Evolutionary conservation across 2,329 filamentous ascomycete species (phyloP).

Genomic region (Scopulariopsis brevicaulis): DNA sequence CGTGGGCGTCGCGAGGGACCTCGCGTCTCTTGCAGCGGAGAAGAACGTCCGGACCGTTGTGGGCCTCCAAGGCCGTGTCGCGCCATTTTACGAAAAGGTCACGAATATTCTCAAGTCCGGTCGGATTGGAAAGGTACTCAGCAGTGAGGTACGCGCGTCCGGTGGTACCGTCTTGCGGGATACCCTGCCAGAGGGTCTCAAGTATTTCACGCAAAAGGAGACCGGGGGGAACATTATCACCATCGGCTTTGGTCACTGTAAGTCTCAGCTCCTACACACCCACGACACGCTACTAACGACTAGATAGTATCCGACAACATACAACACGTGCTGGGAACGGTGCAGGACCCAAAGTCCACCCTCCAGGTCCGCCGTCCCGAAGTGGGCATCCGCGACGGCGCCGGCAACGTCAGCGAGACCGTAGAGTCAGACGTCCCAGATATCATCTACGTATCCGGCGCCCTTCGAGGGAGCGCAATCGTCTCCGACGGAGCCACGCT

Average conservation of each 20-base stretch:
- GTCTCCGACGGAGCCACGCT: conserved; percentile 24
- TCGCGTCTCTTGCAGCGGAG: conserved; percentile 21
- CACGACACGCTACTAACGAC: background rate
- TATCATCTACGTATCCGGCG: conserved; percentile 22
- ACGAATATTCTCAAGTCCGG: conserved; percentile 30
- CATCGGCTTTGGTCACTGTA: conserved; percentile 29
- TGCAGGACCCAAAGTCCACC: background rate
- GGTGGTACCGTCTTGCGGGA: conserved; percentile 23
- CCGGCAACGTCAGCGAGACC: conserved; percentile 18
- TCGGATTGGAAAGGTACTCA: conserved; percentile 38
- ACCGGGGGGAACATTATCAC: conserved; percentile 32
- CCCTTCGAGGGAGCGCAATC: conserved; percentile 15
- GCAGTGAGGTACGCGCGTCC: conserved; percentile 29
- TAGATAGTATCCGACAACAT: background rate
- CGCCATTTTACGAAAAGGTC: conserved; percentile 24
- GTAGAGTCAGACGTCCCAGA: conserved; percentile 31
- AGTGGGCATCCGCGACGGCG: conserved; percentile 20
- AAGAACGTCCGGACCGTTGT: conserved; percentile 28
- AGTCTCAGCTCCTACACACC: conserved; percentile 22
- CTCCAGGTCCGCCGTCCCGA: conserved; percentile 26
- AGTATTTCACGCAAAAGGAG: conserved; percentile 35
- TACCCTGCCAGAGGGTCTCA: conserved; percentile 18
- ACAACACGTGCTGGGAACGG: background rate
- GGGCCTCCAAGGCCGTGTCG: conserved; percentile 36
- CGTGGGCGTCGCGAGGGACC: conserved; percentile 23